A percentile compares a stretch with the other conserved stretches of the same genome.
phyloP scores from a whole-genome alignment of 345 rosid species.

The Eucalyptus paniculata region DNA sequence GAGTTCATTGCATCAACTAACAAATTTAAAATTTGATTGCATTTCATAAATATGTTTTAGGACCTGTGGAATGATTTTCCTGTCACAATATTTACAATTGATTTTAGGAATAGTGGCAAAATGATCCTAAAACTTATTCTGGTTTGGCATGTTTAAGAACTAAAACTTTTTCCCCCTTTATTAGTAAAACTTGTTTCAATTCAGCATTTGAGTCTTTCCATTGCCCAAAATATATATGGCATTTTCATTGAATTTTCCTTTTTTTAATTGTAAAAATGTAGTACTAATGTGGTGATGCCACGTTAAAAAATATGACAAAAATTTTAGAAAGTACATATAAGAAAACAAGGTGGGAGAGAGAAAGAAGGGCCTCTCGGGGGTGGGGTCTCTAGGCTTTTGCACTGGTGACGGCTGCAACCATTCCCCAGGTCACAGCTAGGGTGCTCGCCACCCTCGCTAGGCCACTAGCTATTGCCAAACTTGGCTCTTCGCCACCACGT shows the following conservation, averaged over 20 bases:
- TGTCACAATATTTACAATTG: neutral
- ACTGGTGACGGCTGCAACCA: fast-evolving
- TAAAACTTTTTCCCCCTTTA: fast-evolving
- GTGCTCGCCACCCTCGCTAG: fast-evolving
- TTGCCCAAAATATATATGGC: neutral
- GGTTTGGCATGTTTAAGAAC: neutral
- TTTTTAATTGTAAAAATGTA: neutral
- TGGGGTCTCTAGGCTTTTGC: no score
- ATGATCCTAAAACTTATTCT: neutral
- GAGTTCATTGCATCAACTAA: neutral
- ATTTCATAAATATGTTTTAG: neutral
- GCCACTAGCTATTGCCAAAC: fast-evolving
- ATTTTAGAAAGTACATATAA: neutral
- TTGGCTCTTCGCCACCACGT: no score
- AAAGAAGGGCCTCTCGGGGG: no score
- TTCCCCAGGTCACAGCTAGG: fast-evolving
- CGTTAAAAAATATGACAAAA: neutral
- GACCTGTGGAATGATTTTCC: neutral
- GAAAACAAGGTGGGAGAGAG: no score
- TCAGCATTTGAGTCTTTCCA: neutral
- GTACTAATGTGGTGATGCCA: neutral
- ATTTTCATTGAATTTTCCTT: neutral
- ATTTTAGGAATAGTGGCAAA: neutral
- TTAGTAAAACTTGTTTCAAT: fast-evolving
- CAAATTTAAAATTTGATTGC: neutral